Evolutionary conservation across 2,329 filamentous ascomycete genomes (phyloP).

Genomic region (Escovopsis sp.): DNA sequence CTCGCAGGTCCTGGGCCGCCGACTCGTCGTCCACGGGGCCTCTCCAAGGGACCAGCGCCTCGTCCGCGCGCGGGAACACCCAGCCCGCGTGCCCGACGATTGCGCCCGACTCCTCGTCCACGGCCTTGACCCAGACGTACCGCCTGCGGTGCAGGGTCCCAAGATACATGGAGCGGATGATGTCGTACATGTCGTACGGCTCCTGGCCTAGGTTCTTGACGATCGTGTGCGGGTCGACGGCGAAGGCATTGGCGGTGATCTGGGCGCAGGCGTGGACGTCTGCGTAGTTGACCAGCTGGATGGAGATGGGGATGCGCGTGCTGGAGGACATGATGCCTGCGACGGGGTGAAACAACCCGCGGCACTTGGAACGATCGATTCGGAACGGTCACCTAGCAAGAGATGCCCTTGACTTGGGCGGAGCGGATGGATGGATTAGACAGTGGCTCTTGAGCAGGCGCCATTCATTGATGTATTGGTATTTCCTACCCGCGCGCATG

Average conservation of each 20-base stretch:
- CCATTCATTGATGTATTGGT: too few relatives aligned
- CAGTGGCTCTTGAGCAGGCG: too few relatives aligned
- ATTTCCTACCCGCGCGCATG: too few relatives aligned
- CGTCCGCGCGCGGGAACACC: constrained; percentile 3
- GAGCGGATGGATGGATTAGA: too few relatives aligned
- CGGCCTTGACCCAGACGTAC: constrained; percentile 6
- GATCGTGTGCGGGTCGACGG: constrained; percentile 5
- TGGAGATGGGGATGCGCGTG: constrained; percentile 2
- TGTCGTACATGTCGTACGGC: constrained; percentile 6
- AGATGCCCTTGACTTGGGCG: too few relatives aligned
- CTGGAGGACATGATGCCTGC: background rate
- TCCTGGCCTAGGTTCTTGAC: constrained; percentile 6
- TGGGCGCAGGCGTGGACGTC: constrained; percentile 5
- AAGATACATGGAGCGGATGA: constrained; percentile 2
- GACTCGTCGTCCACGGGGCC: constrained; percentile 3
- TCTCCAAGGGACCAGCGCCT: constrained; percentile 1
- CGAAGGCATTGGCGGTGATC: constrained; percentile 3
- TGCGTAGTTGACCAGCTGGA: constrained; percentile 5
- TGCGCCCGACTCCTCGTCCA: constrained; percentile 1
- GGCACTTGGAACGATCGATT: too few relatives aligned
- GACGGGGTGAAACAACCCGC: too few relatives aligned
- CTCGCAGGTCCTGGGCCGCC: background rate
- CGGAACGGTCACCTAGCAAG: too few relatives aligned
- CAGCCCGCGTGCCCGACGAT: constrained; percentile 6
- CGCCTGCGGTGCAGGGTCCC: constrained; percentile 1